These are phyloP conservation scores for Avicennia marina DNA, from an alignment of 257 asterid genomes.

Conservation along the genomic window DNA sequence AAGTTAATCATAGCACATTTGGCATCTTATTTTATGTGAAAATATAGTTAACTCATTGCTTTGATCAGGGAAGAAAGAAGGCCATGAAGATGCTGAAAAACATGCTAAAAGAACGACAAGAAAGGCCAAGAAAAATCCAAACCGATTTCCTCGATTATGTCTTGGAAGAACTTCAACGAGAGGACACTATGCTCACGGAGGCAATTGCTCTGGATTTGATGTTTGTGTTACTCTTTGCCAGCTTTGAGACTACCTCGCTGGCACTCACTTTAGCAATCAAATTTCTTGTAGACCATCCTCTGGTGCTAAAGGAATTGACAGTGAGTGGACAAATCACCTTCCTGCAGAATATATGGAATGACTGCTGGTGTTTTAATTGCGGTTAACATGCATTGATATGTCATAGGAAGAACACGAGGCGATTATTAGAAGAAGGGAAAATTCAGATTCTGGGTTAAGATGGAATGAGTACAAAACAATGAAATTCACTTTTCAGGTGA, in stretches of 20 bases:
- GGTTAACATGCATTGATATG: constrained; percentile 10
- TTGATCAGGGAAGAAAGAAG: constrained; percentile 64
- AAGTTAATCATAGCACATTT: too few species aligned
- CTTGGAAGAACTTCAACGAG: constrained; percentile 56
- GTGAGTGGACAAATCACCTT: constrained; percentile 32
- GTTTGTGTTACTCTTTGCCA: constrained; percentile 90
- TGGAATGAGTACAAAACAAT: constrained; percentile 84
- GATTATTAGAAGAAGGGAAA: constrained; percentile 52
- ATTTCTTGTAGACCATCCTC: constrained; percentile 53
- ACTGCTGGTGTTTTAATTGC: not conserved
- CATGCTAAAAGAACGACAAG: constrained; percentile 71
- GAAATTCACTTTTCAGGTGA: constrained; percentile 81
- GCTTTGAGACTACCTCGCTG: constrained; percentile 84
- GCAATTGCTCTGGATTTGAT: constrained; percentile 82
- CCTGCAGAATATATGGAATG: not conserved
- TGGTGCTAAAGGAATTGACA: constrained; percentile 48
- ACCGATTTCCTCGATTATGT: constrained; percentile 84
- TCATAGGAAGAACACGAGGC: constrained; percentile 75
- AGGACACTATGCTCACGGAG: constrained; percentile 70
- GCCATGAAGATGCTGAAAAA: constrained; percentile 74
- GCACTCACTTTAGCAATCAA: constrained; percentile 71
- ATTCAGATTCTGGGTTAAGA: constrained; percentile 60
- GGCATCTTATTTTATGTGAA: too few species aligned
- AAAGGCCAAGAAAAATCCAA: constrained; percentile 48
- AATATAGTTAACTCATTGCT: too few species aligned